Evolutionary conservation across 345 rosid genomes (phyloP), one percentile per base, ranked within the genome.

Genomic region (Camelina sativa): DNA sequence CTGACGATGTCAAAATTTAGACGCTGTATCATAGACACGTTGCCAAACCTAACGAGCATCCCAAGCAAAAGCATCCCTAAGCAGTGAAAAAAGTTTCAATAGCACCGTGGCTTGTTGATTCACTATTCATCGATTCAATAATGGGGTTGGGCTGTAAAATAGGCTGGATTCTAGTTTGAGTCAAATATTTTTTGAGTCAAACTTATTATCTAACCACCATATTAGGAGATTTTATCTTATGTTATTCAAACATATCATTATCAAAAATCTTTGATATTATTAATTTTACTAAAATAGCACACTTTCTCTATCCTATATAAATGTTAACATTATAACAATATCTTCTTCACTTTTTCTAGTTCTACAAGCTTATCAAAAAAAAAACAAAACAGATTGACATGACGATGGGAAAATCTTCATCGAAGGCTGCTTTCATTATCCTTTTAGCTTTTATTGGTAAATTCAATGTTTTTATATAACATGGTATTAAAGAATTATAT

Each of bases 11-110:
- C 37, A 34, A 34, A 34, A 34, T 34, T 7, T 75, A 75, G 79
- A 74, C 74, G 79, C 52, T 75, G 73, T 32, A 37, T 57, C 50
- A 4, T 48, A 10, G 59, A 48, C 67, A 74, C 72, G 60, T 35
- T 50, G 35, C 28, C 57, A 9, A 72, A 15, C 17, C 23, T 30
- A 11, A 52, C 38, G 20, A 62, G 68, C 52, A 62, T 25, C 30
- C 30, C 30, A 28, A 28, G 5, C 5, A 28, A 28, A 28, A 28
- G 1, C 1, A 28, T 28, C 30, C 30, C 5, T 28, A 28, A 28
- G 30, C 30, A 28, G 30, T 28, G 30, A 28, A 28, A 28, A 28
- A 4, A 28, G 30, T 28, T 28, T 28, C 5, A 28, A 28, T 4
- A 28, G 57, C 30, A 23, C 41, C 11, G 44, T 65, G 8, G 43